phyloP scores from a whole-genome alignment of 2,329 filamentous ascomycete genomes.

The Fusarium haematococcum region DNA sequence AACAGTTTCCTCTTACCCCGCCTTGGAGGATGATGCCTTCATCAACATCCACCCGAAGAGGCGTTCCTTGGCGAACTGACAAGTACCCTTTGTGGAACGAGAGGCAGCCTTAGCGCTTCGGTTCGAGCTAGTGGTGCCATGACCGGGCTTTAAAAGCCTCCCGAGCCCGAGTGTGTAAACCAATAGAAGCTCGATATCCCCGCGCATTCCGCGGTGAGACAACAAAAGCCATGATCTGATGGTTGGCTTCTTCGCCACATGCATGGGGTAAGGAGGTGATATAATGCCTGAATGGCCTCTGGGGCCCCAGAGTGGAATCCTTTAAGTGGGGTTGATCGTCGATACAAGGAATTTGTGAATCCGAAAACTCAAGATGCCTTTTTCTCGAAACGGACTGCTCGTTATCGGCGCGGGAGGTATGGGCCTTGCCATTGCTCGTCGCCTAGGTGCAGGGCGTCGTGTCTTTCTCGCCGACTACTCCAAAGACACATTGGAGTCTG shows the following conservation, averaged over 20 bases:
- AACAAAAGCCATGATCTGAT: background rate
- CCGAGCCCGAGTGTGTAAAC: background rate
- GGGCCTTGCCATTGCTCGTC: conserved; percentile 6
- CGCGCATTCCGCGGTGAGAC: background rate
- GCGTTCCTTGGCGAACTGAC: background rate
- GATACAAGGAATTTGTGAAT: background rate
- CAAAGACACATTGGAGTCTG: background rate
- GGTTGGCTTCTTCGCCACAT: background rate
- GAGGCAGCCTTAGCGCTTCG: background rate
- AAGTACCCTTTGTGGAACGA: background rate
- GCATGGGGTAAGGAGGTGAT: background rate
- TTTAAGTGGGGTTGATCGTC: background rate
- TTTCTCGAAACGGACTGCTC: background rate
- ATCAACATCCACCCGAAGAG: background rate
- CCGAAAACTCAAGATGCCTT: background rate
- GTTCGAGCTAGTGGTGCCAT: background rate
- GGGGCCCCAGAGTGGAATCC: background rate
- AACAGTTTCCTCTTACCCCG: background rate
- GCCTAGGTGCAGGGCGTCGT: background rate
- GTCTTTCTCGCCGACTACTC: conserved; percentile 9
- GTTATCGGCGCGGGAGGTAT: conserved; percentile 4
- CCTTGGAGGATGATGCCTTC: background rate
- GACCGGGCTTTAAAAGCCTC: background rate
- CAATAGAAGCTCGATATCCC: background rate
- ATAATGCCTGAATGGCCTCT: background rate